Evolutionary conservation across 2,329 filamentous ascomycete species (phyloP).

Genomic region (Lithohypha guttulata): DNA sequence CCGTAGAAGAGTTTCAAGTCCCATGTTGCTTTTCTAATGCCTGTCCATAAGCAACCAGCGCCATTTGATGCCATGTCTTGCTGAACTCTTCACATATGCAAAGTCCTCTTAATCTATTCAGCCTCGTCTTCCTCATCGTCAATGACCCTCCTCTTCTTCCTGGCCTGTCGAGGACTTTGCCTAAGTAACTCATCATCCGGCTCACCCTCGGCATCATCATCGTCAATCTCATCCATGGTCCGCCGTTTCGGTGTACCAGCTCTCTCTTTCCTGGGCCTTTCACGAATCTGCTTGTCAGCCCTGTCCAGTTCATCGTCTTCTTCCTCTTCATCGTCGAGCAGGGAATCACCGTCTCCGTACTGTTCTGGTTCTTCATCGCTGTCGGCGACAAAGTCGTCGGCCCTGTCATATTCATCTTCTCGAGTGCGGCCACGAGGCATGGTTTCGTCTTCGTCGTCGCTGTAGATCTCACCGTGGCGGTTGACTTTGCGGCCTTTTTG

Average conservation of each 20-base stretch:
- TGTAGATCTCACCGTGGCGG: constrained; percentile 39
- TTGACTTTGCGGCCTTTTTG: constrained; percentile 30
- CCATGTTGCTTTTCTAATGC: too few relatives aligned
- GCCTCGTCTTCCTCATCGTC: constrained; percentile 22
- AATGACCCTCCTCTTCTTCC: constrained; percentile 22
- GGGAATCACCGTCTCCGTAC: constrained; percentile 33
- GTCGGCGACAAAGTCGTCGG: constrained; percentile 61
- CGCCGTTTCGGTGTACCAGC: constrained; percentile 12
- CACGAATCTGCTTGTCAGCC: constrained; percentile 28
- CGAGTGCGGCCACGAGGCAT: constrained; percentile 40
- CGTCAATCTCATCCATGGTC: constrained; percentile 13
- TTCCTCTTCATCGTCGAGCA: constrained; percentile 29
- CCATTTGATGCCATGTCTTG: too few relatives aligned
- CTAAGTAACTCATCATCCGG: constrained; percentile 14
- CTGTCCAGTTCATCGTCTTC: constrained; percentile 29
- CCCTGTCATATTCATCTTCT: constrained; percentile 73
- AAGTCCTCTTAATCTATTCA: too few relatives aligned
- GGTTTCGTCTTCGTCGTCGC: constrained; percentile 40
- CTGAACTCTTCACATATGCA: too few relatives aligned
- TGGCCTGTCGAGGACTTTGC: constrained; percentile 13
- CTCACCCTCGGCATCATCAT: constrained; percentile 14
- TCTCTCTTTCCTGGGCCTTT: constrained; percentile 18
- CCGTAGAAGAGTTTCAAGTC: too few relatives aligned
- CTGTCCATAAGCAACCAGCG: too few relatives aligned
- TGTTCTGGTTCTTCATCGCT: constrained; percentile 40